A percentile compares a stretch with the other conserved stretches of the same genome.
Conservation (phyloP, 208 protist species). For the Crithidia expoeki region DNA sequence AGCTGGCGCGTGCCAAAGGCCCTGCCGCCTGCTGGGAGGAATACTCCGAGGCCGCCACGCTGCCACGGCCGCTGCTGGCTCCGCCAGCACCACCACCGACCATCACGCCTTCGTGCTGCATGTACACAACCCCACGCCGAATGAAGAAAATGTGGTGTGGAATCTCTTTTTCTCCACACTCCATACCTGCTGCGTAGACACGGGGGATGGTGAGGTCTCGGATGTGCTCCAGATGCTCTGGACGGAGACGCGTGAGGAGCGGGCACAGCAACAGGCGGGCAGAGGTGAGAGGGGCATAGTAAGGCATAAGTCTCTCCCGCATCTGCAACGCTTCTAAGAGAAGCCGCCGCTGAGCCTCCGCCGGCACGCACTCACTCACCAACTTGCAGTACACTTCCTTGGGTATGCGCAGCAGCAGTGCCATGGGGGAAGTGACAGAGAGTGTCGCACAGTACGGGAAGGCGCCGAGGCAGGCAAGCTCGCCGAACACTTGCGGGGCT, state of each 20-base stretch:
- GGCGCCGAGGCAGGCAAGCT: slow-evolving; percentile 61
- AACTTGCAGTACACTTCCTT: slow-evolving; percentile 54
- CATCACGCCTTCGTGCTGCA: slow-evolving; percentile 46
- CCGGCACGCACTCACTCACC: slow-evolving; percentile 35
- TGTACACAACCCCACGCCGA: slow-evolving; percentile 67
- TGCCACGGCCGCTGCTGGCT: neutral
- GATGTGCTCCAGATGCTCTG: slow-evolving; percentile 59
- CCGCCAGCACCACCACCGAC: neutral
- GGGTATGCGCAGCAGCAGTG: slow-evolving; percentile 44
- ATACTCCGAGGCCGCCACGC: slow-evolving; percentile 13
- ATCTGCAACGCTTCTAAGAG: slow-evolving; percentile 49
- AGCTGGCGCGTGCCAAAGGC: slow-evolving; percentile 3
- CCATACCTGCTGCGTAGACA: slow-evolving; percentile 71
- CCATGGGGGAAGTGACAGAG: slow-evolving; percentile 45
- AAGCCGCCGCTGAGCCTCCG: slow-evolving; percentile 45
- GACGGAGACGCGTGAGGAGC: slow-evolving; percentile 48
- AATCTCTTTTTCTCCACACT: slow-evolving; percentile 50
- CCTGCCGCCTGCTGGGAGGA: slow-evolving; percentile 14
- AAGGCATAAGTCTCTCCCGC: slow-evolving; percentile 65
- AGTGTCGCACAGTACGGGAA: slow-evolving; percentile 61
- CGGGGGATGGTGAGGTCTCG: slow-evolving; percentile 62
- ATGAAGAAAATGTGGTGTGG: slow-evolving; percentile 80
- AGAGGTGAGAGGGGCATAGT: slow-evolving; percentile 61
- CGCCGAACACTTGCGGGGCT: slow-evolving; percentile 67
- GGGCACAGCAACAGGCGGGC: slow-evolving; percentile 72